Percentiles rank a stretch among this genome's conserved stretches.
Evolutionary conservation across 441 rosid genomes (phyloP).

Genomic region (Populus tomentosa): DNA sequence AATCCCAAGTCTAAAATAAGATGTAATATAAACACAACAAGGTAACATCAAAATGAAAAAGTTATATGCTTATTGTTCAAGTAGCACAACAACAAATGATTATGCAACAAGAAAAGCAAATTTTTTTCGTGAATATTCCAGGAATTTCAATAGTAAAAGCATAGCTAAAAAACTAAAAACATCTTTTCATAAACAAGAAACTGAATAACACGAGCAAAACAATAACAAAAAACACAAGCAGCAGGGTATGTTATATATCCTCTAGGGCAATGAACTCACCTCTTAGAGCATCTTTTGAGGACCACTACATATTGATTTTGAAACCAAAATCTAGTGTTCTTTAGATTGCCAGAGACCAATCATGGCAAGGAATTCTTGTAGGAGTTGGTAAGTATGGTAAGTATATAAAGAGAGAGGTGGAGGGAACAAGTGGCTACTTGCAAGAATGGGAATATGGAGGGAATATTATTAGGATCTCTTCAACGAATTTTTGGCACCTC

Average conservation of each 20-base stretch:
- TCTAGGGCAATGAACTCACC: not conserved
- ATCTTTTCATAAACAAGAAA: too few species aligned
- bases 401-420: not conserved
- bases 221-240: not conserved
- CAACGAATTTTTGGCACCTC: not conserved
- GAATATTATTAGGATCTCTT: slow-evolving; percentile 4
- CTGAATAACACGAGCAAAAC: not conserved
- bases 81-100: not conserved
- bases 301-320: not conserved
- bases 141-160: too few species aligned
- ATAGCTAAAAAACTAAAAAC: not conserved
- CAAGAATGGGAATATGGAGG: not conserved
- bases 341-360: not conserved
- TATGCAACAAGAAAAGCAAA: too few species aligned
- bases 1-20: not conserved
- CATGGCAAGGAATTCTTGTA: not conserved
- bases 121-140: too few species aligned
- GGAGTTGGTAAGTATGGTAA: not conserved
- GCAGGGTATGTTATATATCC: not conserved
- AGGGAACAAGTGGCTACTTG: not conserved
- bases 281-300: not conserved
- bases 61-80: not conserved
- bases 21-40: not conserved
- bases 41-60: not conserved
- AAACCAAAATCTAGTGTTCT: not conserved